These are phyloP conservation scores for Cladophialophora chaetospira DNA, from an alignment of 2,329 filamentous ascomycete genomes.

Conservation along the genomic window DNA sequence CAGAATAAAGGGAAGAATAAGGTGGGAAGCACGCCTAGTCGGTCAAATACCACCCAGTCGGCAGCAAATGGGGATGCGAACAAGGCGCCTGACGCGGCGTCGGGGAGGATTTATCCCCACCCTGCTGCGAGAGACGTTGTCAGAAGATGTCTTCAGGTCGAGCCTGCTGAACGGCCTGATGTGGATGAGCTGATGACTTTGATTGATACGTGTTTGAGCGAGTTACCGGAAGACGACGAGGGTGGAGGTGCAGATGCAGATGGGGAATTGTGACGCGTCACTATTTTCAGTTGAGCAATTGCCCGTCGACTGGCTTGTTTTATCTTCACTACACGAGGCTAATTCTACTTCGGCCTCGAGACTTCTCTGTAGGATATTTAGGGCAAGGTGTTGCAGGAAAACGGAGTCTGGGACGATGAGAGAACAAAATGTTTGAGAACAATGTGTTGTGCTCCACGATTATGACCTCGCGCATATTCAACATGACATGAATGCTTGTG, in stretches of 20 bases:
- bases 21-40: conserved; percentile 27
- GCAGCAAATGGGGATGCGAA: conserved; percentile 37
- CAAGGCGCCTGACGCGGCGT: conserved; percentile 34
- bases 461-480: no score
- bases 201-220: conserved; percentile 68
- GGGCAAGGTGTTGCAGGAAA: background rate
- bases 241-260: conserved; percentile 11
- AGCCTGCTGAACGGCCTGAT: conserved; percentile 84
- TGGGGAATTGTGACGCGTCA: conserved; percentile 4
- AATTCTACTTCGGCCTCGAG: background rate
- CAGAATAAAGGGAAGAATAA: conserved; percentile 62
- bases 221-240: conserved; percentile 28
- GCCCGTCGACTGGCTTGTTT: background rate
- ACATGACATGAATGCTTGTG: no score
- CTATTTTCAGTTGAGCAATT: background rate
- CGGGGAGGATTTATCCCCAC: conserved; percentile 63
- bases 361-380: conserved; percentile 1
- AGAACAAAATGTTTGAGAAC: background rate
- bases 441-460: no score
- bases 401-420: background rate
- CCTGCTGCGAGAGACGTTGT: conserved; percentile 86
- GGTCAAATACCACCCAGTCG: conserved; percentile 25
- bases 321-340: background rate
- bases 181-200: conserved; percentile 79
- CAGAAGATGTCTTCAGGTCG: conserved; percentile 79